Percentiles rank a stretch among this genome's conserved stretches.
Conservation (phyloP, 345 rosid genomes). For the Syzygium aqueum region DNA sequence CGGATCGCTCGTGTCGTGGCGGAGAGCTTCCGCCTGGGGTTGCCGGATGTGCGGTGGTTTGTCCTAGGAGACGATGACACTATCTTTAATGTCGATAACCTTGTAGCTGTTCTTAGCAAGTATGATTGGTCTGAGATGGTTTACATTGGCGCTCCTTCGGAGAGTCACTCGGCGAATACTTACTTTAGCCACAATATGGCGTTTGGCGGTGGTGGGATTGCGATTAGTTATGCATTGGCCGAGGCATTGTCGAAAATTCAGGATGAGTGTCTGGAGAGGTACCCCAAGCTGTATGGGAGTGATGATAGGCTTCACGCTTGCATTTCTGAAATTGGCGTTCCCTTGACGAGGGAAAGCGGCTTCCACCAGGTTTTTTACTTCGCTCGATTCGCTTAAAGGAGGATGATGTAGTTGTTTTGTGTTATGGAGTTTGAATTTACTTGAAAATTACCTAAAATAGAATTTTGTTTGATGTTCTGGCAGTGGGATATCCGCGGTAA, state of each 20-base stretch:
- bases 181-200: conserved; percentile 90
- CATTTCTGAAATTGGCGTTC: conserved; percentile 85
- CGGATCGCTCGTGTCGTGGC: conserved; percentile 70
- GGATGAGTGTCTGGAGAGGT: conserved; percentile 70
- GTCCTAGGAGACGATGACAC: conserved; percentile 91
- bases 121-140: conserved; percentile 74
- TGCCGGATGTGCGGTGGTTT: conserved; percentile 72
- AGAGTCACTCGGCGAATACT: conserved; percentile 85
- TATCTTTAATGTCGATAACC: conserved; percentile 62
- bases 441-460: neutral
- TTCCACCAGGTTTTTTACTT: conserved; percentile 68
- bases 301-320: conserved; percentile 95
- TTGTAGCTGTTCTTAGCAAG: conserved; percentile 56
- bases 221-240: conserved; percentile 76
- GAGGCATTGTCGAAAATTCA: conserved; percentile 56
- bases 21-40: conserved; percentile 61
- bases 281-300: conserved; percentile 78
- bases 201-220: conserved; percentile 95
- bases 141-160: conserved; percentile 73
- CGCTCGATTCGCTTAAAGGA: neutral
- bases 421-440: neutral
- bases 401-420: neutral
- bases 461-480: neutral
- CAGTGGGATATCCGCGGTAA: conserved; percentile 95
- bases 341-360: conserved; percentile 73